A percentile compares a stretch with the other conserved stretches of the same genome.
phyloP scores from a whole-genome alignment of 805 yeast species.

The Wickerhamiella dianesei region DNA sequence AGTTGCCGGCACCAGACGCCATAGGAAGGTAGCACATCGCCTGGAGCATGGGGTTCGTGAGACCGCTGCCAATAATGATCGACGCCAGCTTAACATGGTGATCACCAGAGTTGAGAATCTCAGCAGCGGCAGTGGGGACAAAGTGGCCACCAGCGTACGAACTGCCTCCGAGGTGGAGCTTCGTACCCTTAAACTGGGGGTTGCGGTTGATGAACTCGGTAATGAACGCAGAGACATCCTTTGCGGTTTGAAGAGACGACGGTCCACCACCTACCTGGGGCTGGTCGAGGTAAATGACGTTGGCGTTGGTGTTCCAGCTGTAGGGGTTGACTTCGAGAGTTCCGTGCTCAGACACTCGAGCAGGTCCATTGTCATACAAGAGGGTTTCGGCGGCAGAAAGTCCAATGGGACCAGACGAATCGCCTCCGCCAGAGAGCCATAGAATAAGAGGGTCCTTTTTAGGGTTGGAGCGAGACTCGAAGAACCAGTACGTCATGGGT shows the following conservation, averaged over 20 bases:
- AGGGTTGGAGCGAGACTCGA: constrained; percentile 85
- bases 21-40: constrained; percentile 71
- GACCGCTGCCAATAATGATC: constrained; percentile 81
- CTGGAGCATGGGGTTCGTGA: constrained; percentile 72
- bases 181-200: constrained; percentile 45
- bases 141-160: constrained; percentile 80
- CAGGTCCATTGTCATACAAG: constrained; percentile 80
- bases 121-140: constrained; percentile 63
- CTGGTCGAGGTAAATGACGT: constrained; percentile 81
- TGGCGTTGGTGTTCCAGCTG: constrained; percentile 86
- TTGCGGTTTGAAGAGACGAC: constrained; percentile 76
- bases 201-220: constrained; percentile 71
- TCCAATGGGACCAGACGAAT: constrained; percentile 29
- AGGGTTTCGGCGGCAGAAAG: constrained; percentile 75
- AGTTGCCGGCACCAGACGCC: constrained; percentile 86
- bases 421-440: constrained; percentile 93
- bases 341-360: constrained; percentile 50
- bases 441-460: constrained; percentile 69
- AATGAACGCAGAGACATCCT: constrained; percentile 76
- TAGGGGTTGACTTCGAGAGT: constrained; percentile 42
- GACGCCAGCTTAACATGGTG: constrained; percentile 55
- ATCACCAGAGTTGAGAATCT: constrained; percentile 33
- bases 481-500: constrained; percentile 43
- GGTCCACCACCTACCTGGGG: constrained; percentile 78
- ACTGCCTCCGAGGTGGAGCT: constrained; percentile 85